These are phyloP conservation scores for Tricholoma sp. DNA, from an alignment of 768 basidiomycete species.

Conservation along the genomic window DNA sequence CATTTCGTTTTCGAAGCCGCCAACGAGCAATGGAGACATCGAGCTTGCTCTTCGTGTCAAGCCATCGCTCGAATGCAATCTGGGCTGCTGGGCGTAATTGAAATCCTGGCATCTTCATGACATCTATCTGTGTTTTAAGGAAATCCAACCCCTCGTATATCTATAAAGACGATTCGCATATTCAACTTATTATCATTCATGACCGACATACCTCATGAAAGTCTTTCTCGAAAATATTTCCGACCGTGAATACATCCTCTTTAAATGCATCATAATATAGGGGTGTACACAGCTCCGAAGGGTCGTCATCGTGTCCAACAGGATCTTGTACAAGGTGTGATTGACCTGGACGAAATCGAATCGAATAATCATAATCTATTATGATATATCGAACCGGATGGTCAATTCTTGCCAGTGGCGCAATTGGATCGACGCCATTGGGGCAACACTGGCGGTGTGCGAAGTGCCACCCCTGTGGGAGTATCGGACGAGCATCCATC, in stretches of 20 bases:
- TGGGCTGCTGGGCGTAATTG: conserved; percentile 18
- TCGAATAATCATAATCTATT: conserved; percentile 30
- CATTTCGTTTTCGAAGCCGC: conserved; percentile 5
- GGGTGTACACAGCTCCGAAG: not conserved
- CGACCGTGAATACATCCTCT: conserved; percentile 7
- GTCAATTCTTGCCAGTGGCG: conserved; percentile 25
- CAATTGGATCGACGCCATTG: conserved; percentile 24
- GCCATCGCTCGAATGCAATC: conserved; percentile 20
- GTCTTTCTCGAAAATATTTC: conserved; percentile 7
- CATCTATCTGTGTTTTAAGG: conserved; percentile 18
- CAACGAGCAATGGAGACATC: conserved; percentile 3
- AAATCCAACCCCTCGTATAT: conserved; percentile 23
- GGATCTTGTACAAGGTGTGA: conserved; percentile 1
- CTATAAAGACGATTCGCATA: not conserved
- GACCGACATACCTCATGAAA: conserved; percentile 17
- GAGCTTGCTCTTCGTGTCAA: not conserved
- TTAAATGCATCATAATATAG: conserved; percentile 7
- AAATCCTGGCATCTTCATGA: conserved; percentile 21
- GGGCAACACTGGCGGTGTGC: conserved; percentile 23
- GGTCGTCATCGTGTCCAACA: conserved; percentile 4
- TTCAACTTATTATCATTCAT: not conserved
- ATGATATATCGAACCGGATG: conserved; percentile 34
- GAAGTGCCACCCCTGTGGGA: conserved; percentile 31
- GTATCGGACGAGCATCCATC: conserved; percentile 30
- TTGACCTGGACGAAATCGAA: conserved; percentile 15